Evolutionary conservation across 441 rosid species (phyloP), one percentile per base, ranked within the genome.

Genomic region (Metrosideros polymorpha): DNA sequence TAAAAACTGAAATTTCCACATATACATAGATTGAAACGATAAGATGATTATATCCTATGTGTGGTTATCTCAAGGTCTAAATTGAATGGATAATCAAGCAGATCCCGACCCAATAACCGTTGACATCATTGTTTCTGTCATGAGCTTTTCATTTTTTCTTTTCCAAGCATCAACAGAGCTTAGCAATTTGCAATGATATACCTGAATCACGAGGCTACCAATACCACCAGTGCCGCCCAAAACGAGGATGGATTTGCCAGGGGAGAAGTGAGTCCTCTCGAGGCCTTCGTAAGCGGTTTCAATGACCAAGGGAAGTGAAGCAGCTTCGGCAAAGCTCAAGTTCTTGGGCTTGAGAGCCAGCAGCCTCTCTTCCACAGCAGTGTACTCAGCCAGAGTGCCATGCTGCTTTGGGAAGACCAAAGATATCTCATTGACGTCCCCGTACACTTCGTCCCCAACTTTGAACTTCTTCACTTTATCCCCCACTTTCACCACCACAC

Each of bases 401-500:
- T 82, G 56, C 5, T 82, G 54, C 54, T 82, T 51, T 42, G 84
- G 59, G 59, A n/a, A 55, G 57, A 39, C 27, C 56, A 51, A 51
- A 22, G 84, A 66, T 35, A 35, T 39, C 27, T 66, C 77, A 35
- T 35, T 66, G 77, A 85, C 13, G 42, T 84, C 39, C 39, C 87
- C 83, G 19, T 39, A 85, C 51, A 85, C 87, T 17, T 76, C 75
- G 25, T 85, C 75, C 35, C 84, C 84, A 24, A 52, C n/a, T 50
- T 76, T 51, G 13, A 54, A 59, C 52, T 77, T 45, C 83, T 77
- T 77, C 66, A 77, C 84, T 10, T 19, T 18, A 82, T 49, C 55
- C 35, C 84, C 87, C 10, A 76, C 87, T 55, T 56, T 85, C 39
- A 42, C 83, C 61, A 85, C 84, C 63, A 85, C 84, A 24, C 87